A percentile compares a stretch with the other conserved stretches of the same genome.
These are phyloP conservation scores for Blastobotrys mokoenaii DNA, from an alignment of 805 yeast species.

Conservation along the genomic window DNA sequence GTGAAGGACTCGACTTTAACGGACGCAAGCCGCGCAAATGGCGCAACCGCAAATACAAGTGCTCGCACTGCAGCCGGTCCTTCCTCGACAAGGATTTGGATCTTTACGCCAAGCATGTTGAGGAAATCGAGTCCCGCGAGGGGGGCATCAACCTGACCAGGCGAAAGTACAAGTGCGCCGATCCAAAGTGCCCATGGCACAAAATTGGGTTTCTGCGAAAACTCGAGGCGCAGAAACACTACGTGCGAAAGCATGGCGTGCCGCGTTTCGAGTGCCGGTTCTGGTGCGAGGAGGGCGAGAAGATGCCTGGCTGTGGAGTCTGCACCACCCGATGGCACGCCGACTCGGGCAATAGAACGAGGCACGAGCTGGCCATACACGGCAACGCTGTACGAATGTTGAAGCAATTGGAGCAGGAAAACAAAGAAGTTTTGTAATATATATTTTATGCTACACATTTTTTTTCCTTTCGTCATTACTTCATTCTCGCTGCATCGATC, in stretches of 20 bases:
- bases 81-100: slow-evolving; percentile 15
- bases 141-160: slow-evolving; percentile 11
- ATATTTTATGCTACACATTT: no score
- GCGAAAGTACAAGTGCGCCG: slow-evolving; percentile 22
- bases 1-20: slow-evolving; percentile 13
- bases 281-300: slow-evolving; percentile 21
- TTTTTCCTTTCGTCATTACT: no score
- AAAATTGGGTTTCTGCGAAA: slow-evolving; percentile 23
- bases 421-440: no score
- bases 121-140: slow-evolving; percentile 11
- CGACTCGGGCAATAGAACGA: slow-evolving; percentile 22
- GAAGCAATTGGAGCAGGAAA: neutral
- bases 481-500: no score
- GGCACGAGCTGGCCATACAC: slow-evolving; percentile 23
- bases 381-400: slow-evolving; percentile 10
- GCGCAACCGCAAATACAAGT: slow-evolving; percentile 16
- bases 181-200: slow-evolving; percentile 21
- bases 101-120: slow-evolving; percentile 14
- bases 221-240: slow-evolving; percentile 23
- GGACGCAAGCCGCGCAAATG: slow-evolving; percentile 17
- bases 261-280: slow-evolving; percentile 24
- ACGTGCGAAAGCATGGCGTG: slow-evolving; percentile 21
- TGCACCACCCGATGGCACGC: slow-evolving; percentile 26
- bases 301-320: slow-evolving; percentile 18
- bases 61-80: slow-evolving; percentile 14